These are phyloP conservation scores for Boletus edulis DNA, from an alignment of 768 basidiomycete genomes.

Conservation along the genomic window DNA sequence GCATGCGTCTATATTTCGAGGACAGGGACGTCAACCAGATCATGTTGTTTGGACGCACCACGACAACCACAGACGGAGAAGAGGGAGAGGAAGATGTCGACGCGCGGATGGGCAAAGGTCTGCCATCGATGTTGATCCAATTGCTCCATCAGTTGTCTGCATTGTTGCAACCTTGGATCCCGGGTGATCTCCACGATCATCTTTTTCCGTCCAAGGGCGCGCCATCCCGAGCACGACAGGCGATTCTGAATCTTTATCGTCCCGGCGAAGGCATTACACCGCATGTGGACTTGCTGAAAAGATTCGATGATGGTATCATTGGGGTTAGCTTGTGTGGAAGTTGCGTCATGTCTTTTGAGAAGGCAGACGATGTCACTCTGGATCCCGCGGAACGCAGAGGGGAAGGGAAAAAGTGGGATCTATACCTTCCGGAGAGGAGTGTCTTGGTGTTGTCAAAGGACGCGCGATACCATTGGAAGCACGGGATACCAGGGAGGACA, in stretches of 20 bases:
- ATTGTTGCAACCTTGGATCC: conserved; percentile 50
- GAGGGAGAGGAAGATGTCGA: conserved; percentile 14
- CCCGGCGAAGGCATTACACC: conserved; percentile 89
- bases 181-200: conserved; percentile 47
- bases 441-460: conserved; percentile 76
- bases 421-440: conserved; percentile 76
- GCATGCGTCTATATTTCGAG: conserved; percentile 56
- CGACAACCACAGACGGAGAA: conserved; percentile 7
- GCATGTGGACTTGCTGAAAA: conserved; percentile 80
- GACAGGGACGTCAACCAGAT: conserved; percentile 63
- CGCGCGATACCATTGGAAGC: conserved; percentile 84
- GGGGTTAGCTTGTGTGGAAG: conserved; percentile 81
- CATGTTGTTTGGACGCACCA: conserved; percentile 75
- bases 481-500: conserved; percentile 71
- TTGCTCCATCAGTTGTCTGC: conserved; percentile 52
- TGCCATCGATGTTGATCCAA: conserved; percentile 54
- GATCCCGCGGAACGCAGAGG: neutral
- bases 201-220: conserved; percentile 52
- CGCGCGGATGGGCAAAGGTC: conserved; percentile 34
- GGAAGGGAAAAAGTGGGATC: conserved; percentile 29
- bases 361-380: conserved; percentile 10
- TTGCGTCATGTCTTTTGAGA: conserved; percentile 75
- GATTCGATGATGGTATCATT: conserved; percentile 89
- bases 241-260: conserved; percentile 84
- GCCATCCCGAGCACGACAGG: conserved; percentile 63